Percentiles rank a stretch among this genome's conserved stretches.
Conservation (phyloP, 108 stramenopile species). For the Aurantiochytrium sp. region DNA sequence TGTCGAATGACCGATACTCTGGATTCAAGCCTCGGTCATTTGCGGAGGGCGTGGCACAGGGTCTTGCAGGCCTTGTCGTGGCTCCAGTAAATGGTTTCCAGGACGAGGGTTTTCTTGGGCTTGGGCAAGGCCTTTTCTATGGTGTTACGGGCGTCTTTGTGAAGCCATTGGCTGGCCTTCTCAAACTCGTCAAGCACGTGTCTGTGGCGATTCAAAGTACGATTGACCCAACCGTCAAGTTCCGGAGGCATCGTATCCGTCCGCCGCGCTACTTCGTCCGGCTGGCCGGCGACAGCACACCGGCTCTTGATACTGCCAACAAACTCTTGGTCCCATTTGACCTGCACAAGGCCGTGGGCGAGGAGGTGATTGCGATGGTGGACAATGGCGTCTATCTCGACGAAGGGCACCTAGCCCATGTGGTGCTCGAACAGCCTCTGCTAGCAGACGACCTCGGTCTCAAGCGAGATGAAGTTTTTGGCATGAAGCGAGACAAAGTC, state of each 20-base stretch:
- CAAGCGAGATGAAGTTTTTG: neutral
- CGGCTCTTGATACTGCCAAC: neutral
- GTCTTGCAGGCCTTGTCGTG: neutral
- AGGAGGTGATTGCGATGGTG: constrained; percentile 13
- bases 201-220: constrained; percentile 1
- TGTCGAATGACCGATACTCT: neutral
- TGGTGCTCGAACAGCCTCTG: neutral
- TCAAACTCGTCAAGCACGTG: constrained; percentile 2
- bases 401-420: neutral
- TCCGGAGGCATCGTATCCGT: neutral
- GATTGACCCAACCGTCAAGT: neutral
- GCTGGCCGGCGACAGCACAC: neutral
- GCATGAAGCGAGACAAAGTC: neutral
- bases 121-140: neutral
- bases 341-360: neutral
- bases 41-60: neutral
- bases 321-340: constrained; percentile 6
- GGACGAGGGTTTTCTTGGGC: neutral
- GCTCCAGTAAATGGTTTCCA: neutral
- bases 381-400: neutral
- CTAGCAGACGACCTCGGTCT: neutral
- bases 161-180: neutral
- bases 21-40: neutral
- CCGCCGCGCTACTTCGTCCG: neutral
- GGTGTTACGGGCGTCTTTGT: neutral